Percentiles rank a stretch among this genome's conserved stretches.
Conservation (phyloP, 495 filamentous ascomycete genomes). For the Pseudevernia furfuracea region DNA sequence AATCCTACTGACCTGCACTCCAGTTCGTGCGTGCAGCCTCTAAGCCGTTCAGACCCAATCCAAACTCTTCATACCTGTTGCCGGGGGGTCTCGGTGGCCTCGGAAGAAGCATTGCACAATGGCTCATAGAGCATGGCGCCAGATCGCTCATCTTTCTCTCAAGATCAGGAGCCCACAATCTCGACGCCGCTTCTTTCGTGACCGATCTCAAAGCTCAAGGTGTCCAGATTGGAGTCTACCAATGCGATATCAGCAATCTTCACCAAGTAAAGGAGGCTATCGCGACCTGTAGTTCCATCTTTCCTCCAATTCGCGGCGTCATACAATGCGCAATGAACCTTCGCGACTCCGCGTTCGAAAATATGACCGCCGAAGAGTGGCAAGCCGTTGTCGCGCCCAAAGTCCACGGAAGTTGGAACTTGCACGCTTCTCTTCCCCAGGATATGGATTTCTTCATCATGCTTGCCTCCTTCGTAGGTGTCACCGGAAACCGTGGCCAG, state of each 20-base stretch:
- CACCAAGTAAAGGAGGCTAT: constrained; percentile 9
- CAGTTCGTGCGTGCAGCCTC: constrained; percentile 1
- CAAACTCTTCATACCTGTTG: constrained; percentile 46
- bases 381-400: constrained; percentile 45
- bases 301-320: constrained; percentile 48
- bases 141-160: constrained; percentile 49
- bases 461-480: constrained; percentile 27
- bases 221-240: constrained; percentile 26
- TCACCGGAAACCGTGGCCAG: constrained; percentile 33
- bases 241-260: constrained; percentile 36
- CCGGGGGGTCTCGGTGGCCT: constrained; percentile 55
- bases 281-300: constrained; percentile 22
- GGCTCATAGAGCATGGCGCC: constrained; percentile 51
- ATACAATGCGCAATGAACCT: constrained; percentile 41
- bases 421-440: constrained; percentile 31
- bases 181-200: constrained; percentile 25
- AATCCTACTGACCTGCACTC: constrained; percentile 29
- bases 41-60: not conserved
- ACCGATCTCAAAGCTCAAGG: constrained; percentile 17
- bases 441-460: constrained; percentile 39
- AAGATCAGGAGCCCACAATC: constrained; percentile 24
- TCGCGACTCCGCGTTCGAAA: constrained; percentile 48
- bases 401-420: constrained; percentile 41
- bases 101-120: constrained; percentile 44
- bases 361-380: constrained; percentile 48